These are phyloP conservation scores for Nepenthes mirabilis DNA, from an alignment of 148 eudicot genomes.

Conservation along the genomic window DNA sequence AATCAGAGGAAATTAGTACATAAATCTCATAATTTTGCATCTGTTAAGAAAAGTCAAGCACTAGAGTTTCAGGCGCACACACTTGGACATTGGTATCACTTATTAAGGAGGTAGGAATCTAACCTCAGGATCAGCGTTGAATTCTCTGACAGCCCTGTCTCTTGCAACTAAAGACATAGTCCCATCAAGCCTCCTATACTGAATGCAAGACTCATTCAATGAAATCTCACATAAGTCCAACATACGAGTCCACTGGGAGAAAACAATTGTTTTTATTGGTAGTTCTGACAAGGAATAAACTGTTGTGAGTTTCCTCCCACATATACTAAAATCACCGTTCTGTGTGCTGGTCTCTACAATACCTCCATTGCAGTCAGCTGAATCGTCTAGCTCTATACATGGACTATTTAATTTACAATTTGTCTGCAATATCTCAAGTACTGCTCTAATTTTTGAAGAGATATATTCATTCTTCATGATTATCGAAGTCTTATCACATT, in stretches of 20 bases:
- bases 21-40: neutral
- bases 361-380: conserved; percentile 16
- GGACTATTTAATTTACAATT: conserved; percentile 30
- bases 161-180: conserved; percentile 76
- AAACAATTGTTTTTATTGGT: conserved; percentile 71
- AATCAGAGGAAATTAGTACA: too few species aligned
- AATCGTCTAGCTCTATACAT: conserved; percentile 25
- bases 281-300: conserved; percentile 23
- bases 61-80: too few species aligned
- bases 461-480: conserved; percentile 47
- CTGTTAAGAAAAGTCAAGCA: neutral
- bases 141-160: conserved; percentile 96
- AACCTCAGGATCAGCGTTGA: conserved; percentile 83
- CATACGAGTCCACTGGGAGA: conserved; percentile 99
- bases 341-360: conserved; percentile 12
- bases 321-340: conserved; percentile 3
- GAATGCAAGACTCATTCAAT: conserved; percentile 32
- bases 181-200: conserved; percentile 93
- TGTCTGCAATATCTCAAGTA: conserved; percentile 51
- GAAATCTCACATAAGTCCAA: conserved; percentile 64
- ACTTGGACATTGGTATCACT: neutral
- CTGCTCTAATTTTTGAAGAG: conserved; percentile 78
- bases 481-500: conserved; percentile 28
- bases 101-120: conserved; percentile 6
- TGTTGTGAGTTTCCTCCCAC: conserved; percentile 16